Evolutionary conservation across 257 asterid genomes (phyloP).

Genomic region (Cordia subcordata): DNA sequence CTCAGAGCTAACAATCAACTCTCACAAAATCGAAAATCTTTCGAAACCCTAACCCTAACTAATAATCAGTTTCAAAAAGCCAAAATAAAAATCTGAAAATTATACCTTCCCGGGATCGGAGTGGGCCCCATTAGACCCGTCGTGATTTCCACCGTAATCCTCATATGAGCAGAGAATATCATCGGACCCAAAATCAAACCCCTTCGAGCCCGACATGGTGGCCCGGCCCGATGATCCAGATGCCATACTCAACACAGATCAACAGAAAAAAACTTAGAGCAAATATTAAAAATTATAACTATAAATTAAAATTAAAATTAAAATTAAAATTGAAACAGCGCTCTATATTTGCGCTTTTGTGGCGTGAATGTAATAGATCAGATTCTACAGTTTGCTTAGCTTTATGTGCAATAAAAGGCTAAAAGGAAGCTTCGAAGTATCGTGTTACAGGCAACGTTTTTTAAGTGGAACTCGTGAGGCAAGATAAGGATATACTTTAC

Average conservation of each 20-base stretch:
- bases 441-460: constrained; percentile 12
- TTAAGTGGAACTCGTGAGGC: constrained; percentile 7
- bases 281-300: constrained; percentile 7
- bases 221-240: constrained; percentile 69
- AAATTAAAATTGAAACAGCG: not conserved
- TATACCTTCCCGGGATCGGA: constrained; percentile 43
- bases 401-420: not conserved
- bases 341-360: not conserved
- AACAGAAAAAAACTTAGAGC: constrained; percentile 1
- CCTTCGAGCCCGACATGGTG: constrained; percentile 46
- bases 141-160: constrained; percentile 49
- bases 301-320: not conserved
- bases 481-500: constrained; percentile 7
- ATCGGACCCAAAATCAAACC: constrained; percentile 73
- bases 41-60: not conserved
- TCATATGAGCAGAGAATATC: constrained; percentile 81
- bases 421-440: constrained; percentile 1
- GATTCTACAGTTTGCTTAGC: constrained; percentile 11
- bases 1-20: too few species aligned
- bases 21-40: not conserved
- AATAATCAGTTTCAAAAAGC: not conserved
- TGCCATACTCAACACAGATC: constrained; percentile 47
- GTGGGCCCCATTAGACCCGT: constrained; percentile 51
- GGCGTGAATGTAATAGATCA: not conserved
- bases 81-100: not conserved